Base-by-base conservation (phyloP, 176 grass and related monocot genomes). In the Aechmea fasciata region DNA sequence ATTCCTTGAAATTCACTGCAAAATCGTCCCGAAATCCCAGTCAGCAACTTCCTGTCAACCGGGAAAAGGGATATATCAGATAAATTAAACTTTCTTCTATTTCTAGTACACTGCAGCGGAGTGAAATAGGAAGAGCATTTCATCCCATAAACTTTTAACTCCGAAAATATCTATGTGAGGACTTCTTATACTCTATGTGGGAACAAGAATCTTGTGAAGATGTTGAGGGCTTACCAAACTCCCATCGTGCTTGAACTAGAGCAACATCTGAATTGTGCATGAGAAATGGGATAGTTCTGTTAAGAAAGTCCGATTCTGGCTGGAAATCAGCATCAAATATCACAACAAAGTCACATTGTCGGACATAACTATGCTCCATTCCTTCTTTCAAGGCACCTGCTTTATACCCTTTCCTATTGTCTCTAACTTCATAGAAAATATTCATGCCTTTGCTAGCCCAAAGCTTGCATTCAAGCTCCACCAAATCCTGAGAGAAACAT, bases 261-360 rank as follows among this genome's bases (percentile, higher is more conserved):
- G 71, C 89, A 71, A 93, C 79, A 14, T 70, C 54, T 77, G 94
- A 70, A 75, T 87, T 85, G 61, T 77, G 82, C 18, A 75, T 65
- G 54, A 99, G 77, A 82, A 88, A 99, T 14, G 89, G 89, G 61
- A 99, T 50, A 8, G 79, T 90, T 79, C 80, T 90, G 48, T 79
- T 29, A 57, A 93, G 89, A 63, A 99, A 99, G 69, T 99, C 94
- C 4, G 89, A 25, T 74, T 93, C 87, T 11, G 89, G 94, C 61
- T 99, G 86, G 80, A 99, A 99, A 90, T 99, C 94, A 23, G 94
- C 79, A 53, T 99, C 94, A 72, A 99, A 99, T 61, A 99, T 84
- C 28, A 77, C 89, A 6, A 99, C 89, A 77, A 93, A 99, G 48
- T 99, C 86, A 76, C 89, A 99, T 64, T 85, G 79, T 68, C 75